phyloP scores from a whole-genome alignment of 352 stramenopile genomes.

The Pythium apleroticum region DNA sequence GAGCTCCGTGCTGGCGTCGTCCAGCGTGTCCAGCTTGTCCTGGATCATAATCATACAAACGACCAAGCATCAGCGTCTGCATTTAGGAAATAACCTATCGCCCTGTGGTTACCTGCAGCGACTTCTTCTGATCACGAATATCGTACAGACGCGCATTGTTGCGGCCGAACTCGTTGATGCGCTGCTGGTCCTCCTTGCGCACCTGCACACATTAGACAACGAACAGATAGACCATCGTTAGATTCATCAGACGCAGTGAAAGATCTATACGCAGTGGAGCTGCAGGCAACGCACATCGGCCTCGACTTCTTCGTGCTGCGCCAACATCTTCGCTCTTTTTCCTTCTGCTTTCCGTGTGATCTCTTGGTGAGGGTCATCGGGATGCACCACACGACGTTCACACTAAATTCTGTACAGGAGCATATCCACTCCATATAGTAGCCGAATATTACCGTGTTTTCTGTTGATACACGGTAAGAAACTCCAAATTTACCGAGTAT shows the following conservation, averaged over 20 bases:
- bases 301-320: conserved; percentile 82
- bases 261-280: not conserved
- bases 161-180: conserved; percentile 98
- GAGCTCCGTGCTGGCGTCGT: conserved; percentile 97
- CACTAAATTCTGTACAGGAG: conserved; percentile 21
- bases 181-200: conserved; percentile 94
- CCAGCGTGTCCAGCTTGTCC: conserved; percentile 94
- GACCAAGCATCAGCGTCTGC: not conserved
- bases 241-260: not conserved
- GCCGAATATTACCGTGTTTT: not conserved
- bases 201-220: conserved; percentile 63
- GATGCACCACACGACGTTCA: conserved; percentile 21
- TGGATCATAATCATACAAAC: conserved; percentile 27
- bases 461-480: not conserved
- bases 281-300: conserved; percentile 54
- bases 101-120: conserved; percentile 65
- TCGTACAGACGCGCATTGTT: conserved; percentile 95
- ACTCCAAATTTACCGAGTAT: not conserved
- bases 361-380: conserved; percentile 5
- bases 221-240: not conserved
- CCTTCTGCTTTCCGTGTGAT: not conserved
- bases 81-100: not conserved
- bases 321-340: conserved; percentile 50
- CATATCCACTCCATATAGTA: not conserved
- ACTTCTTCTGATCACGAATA: conserved; percentile 88